Evolutionary conservation across 768 basidiomycete species (phyloP).

Genomic region (Boletus sp.): DNA sequence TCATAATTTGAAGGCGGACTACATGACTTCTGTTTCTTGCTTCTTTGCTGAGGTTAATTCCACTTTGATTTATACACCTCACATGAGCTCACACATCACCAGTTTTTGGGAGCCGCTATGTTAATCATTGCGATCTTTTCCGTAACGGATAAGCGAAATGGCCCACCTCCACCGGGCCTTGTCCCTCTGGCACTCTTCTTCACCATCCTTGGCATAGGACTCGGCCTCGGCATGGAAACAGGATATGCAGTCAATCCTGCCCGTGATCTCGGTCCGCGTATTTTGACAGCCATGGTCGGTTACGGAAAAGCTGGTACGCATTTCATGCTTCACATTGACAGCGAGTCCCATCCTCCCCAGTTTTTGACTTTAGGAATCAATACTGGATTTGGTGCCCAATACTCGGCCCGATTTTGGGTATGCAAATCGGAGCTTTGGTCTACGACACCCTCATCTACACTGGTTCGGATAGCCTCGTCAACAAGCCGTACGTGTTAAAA

Average conservation of each 20-base stretch:
- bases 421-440: constrained; percentile 46
- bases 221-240: constrained; percentile 61
- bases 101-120: constrained; percentile 57
- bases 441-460: constrained; percentile 61
- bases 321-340: constrained; percentile 16
- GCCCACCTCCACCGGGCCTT: constrained; percentile 46
- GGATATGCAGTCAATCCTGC: constrained; percentile 68
- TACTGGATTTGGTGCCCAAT: constrained; percentile 76
- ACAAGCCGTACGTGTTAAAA: constrained; percentile 43
- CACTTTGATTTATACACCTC: background rate
- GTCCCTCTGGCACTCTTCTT: constrained; percentile 56
- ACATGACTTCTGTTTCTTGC: constrained; percentile 41
- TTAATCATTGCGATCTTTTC: constrained; percentile 54
- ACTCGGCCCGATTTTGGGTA: constrained; percentile 58
- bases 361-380: constrained; percentile 41
- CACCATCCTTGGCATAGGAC: constrained; percentile 54
- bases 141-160: constrained; percentile 51
- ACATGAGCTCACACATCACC: background rate
- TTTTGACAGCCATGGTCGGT: constrained; percentile 71
- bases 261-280: constrained; percentile 66
- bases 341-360: constrained; percentile 2
- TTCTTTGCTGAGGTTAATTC: constrained; percentile 45
- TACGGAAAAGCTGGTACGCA: constrained; percentile 50
- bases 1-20: constrained; percentile 31
- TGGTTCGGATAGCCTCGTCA: constrained; percentile 52